Evolutionary conservation across 179 eudicot genomes (phyloP).

Genomic region (Actinidia arguta): DNA sequence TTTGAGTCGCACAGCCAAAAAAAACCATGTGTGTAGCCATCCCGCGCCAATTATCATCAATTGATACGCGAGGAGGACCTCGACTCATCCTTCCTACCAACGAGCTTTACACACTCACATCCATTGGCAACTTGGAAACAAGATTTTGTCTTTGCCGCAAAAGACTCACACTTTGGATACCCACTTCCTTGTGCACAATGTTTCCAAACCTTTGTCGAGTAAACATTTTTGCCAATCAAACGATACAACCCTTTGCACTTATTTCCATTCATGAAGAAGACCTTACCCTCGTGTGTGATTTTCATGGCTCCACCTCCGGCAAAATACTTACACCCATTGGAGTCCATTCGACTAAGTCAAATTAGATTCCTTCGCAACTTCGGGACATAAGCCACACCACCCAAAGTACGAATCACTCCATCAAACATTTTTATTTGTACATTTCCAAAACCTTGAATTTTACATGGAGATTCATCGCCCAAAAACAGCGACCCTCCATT

Average conservation of each 20-base stretch:
- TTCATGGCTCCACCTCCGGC: background rate
- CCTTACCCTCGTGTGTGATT: background rate
- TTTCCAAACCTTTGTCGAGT: background rate
- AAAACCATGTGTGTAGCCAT: background rate
- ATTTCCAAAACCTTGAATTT: background rate
- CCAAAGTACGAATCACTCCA: background rate
- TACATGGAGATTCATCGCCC: background rate
- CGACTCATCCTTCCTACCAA: background rate
- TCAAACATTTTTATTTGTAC: background rate
- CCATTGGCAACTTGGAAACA: background rate
- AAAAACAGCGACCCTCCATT: background rate
- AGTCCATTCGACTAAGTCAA: background rate
- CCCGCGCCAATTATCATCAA: background rate
- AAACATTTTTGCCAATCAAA: background rate
- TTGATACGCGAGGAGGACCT: background rate
- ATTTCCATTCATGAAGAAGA: background rate
- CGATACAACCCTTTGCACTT: background rate
- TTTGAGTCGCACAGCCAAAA: background rate
- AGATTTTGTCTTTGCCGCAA: background rate
- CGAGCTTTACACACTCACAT: background rate
- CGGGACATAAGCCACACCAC: background rate
- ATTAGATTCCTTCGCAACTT: background rate
- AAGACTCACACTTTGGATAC: background rate
- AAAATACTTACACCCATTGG: background rate
- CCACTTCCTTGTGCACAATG: background rate